Evolutionary conservation across 2,329 filamentous ascomycete species (phyloP).

Genomic region (Rutstroemia sp.): DNA sequence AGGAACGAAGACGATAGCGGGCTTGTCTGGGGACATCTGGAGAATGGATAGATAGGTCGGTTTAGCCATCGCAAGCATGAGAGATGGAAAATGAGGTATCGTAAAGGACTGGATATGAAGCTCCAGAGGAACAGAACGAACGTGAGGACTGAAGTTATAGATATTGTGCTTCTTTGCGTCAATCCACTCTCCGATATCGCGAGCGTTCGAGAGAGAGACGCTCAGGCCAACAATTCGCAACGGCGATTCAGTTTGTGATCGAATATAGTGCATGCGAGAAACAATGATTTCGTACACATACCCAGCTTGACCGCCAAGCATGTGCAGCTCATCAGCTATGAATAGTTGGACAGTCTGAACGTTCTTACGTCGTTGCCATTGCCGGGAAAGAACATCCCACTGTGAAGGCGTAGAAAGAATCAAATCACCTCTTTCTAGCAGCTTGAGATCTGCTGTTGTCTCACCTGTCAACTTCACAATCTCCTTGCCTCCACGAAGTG

Average conservation of each 20-base stretch:
- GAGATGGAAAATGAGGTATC: constrained; percentile 92
- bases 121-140: constrained; percentile 82
- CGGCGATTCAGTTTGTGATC: constrained; percentile 74
- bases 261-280: constrained; percentile 96
- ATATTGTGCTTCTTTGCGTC: constrained; percentile 97
- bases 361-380: constrained; percentile 96
- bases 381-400: constrained; percentile 92
- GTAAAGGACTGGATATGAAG: constrained; percentile 93
- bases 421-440: constrained; percentile 80
- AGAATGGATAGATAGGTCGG: constrained; percentile 85
- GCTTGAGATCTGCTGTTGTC: constrained; percentile 80
- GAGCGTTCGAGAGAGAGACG: constrained; percentile 86
- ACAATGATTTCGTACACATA: constrained; percentile 94
- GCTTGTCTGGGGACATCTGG: constrained; percentile 82
- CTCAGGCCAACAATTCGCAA: constrained; percentile 85
- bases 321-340: constrained; percentile 91
- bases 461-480: constrained; percentile 93
- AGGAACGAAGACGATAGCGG: constrained; percentile 85
- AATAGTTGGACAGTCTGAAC: constrained; percentile 85
- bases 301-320: constrained; percentile 78
- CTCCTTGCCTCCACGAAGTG: constrained; percentile 73
- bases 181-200: constrained; percentile 95
- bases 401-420: constrained; percentile 88
- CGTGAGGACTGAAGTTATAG: constrained; percentile 95
- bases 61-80: constrained; percentile 98